A percentile compares a stretch with the other conserved stretches of the same genome.
Conservation (phyloP, 2,329 filamentous ascomycete species). For the Lecanosticta acicola region DNA sequence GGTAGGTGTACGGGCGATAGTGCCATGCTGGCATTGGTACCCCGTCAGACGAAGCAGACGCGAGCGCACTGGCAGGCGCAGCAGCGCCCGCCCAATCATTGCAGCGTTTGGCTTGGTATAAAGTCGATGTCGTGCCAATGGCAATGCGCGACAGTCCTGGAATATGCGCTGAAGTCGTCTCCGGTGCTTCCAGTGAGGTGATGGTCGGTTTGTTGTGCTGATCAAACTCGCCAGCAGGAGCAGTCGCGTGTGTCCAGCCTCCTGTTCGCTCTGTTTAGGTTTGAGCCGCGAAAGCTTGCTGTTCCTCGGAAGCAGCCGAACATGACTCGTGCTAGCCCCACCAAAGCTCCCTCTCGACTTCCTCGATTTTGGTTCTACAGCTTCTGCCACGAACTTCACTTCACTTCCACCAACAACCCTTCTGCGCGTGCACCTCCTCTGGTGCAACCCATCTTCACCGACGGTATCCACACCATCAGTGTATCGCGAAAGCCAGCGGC, state of each 20-base stretch:
- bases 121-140: not conserved
- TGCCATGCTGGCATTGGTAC: constrained; percentile 9
- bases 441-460: not conserved
- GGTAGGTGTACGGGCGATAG: constrained; percentile 8
- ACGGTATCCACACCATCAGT: not conserved
- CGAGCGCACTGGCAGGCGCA: constrained; percentile 22
- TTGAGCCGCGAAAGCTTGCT: too few relatives aligned
- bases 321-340: too few relatives aligned
- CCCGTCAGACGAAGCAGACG: constrained; percentile 13
- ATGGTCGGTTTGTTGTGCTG: not conserved
- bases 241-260: not conserved
- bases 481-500: not conserved
- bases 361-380: too few relatives aligned
- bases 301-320: too few relatives aligned
- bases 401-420: not conserved
- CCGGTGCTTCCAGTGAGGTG: not conserved
- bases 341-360: too few relatives aligned
- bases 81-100: constrained; percentile 21
- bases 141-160: not conserved
- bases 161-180: not conserved
- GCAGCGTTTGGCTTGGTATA: not conserved
- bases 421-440: not conserved
- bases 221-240: not conserved
- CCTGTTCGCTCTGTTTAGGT: not conserved
- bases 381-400: not conserved